Evolutionary conservation across 106 monocot species (phyloP).

Genomic region (Acanthochlamys bracteata): DNA sequence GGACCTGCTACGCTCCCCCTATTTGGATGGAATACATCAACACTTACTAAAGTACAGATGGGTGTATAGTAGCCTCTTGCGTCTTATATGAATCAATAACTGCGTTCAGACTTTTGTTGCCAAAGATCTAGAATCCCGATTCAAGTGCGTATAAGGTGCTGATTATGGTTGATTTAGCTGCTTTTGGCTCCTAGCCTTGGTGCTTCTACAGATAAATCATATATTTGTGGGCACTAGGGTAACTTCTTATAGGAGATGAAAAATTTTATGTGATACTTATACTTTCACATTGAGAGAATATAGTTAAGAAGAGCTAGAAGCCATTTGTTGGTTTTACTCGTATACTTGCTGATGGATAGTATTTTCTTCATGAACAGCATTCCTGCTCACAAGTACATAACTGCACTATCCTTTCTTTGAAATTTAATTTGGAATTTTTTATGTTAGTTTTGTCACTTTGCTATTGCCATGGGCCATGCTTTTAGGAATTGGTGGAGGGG

Average conservation of each 20-base stretch:
- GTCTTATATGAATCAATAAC: not conserved
- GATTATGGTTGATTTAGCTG: too few relatives aligned
- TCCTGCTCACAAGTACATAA: not conserved
- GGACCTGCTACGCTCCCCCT: not conserved
- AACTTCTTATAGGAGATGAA: too few relatives aligned
- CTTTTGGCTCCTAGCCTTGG: too few relatives aligned
- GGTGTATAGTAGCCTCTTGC: not conserved
- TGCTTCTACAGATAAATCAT: too few relatives aligned
- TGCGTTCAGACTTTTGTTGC: not conserved
- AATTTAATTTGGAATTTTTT: not conserved
- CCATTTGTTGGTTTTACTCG: not conserved
- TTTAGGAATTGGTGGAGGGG: constrained; percentile 82
- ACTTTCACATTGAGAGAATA: not conserved
- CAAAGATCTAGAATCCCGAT: not conserved
- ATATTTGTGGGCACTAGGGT: too few relatives aligned
- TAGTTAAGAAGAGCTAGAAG: not conserved
- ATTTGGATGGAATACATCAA: not conserved
- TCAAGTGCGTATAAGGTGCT: not conserved
- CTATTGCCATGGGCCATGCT: constrained; percentile 9
- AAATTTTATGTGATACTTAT: too few relatives aligned
- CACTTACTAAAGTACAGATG: not conserved
- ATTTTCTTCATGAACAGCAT: not conserved
- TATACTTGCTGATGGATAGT: not conserved
- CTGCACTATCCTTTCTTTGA: not conserved
- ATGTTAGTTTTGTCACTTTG: not conserved